phyloP scores from a whole-genome alignment of 345 rosid species.

The Eutrema heterophyllum region DNA sequence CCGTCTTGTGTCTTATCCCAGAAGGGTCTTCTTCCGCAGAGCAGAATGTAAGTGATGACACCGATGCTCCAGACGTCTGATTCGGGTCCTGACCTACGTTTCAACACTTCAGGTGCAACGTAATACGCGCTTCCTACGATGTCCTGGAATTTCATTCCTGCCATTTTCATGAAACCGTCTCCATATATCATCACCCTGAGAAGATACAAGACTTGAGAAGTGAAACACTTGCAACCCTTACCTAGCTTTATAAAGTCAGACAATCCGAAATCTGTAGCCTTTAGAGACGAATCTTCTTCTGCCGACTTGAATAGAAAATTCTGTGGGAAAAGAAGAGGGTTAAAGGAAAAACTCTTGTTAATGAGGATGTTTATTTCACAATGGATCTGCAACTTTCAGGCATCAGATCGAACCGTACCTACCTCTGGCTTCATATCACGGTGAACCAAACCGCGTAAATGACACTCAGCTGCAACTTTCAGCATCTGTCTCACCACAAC shows the following conservation, averaged over 20 bases:
- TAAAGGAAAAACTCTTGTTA: background rate
- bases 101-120: slow-evolving; percentile 98
- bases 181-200: background rate
- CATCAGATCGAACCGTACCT: slow-evolving; percentile 42
- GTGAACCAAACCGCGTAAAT: slow-evolving; percentile 87
- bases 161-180: slow-evolving; percentile 1
- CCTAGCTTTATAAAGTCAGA: slow-evolving; percentile 97
- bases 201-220: background rate
- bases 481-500: slow-evolving; percentile 89
- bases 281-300: slow-evolving; percentile 66
- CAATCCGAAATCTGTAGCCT: slow-evolving; percentile 98
- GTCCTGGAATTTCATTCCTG: slow-evolving; percentile 76
- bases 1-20: slow-evolving; percentile 99
- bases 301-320: slow-evolving; percentile 90
- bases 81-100: slow-evolving; percentile 94
- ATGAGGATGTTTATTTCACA: background rate
- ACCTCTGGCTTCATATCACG: slow-evolving; percentile 99
- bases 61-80: slow-evolving; percentile 99
- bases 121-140: slow-evolving; percentile 95
- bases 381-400: background rate
- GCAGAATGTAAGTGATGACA: slow-evolving; percentile 89
- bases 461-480: slow-evolving; percentile 94
- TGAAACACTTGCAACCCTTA: slow-evolving; percentile 7
- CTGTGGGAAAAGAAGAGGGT: slow-evolving; percentile 35
- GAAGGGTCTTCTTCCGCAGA: slow-evolving; percentile 93